These are phyloP conservation scores for Phyllosticta citriasiana DNA, from an alignment of 2,329 filamentous ascomycete genomes.

Conservation along the genomic window DNA sequence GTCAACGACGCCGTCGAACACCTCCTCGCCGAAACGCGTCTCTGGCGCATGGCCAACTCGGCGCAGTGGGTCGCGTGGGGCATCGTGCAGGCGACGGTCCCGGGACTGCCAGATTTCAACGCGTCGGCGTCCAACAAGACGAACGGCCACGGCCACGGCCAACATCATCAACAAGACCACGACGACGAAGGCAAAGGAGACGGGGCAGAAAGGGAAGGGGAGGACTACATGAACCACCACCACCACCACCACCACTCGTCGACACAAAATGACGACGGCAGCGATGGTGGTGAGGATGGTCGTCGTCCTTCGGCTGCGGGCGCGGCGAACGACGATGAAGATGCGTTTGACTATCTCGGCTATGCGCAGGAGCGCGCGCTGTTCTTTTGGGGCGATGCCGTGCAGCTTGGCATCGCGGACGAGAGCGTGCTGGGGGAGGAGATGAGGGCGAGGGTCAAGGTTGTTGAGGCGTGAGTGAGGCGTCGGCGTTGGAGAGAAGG, in stretches of 20 bases:
- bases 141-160: constrained; percentile 2
- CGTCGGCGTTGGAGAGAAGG: constrained; percentile 21
- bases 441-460: constrained; percentile 57
- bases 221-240: constrained; percentile 5
- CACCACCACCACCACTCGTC: not conserved
- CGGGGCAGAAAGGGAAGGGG: not conserved
- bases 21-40: constrained; percentile 65
- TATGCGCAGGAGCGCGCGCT: constrained; percentile 85
- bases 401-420: constrained; percentile 64
- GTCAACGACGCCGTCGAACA: constrained; percentile 58
- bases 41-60: constrained; percentile 83
- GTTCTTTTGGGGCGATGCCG: constrained; percentile 90
- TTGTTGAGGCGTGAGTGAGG: constrained; percentile 45
- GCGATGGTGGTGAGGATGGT: constrained; percentile 16
- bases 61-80: constrained; percentile 95
- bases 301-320: constrained; percentile 22
- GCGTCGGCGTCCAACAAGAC: not conserved
- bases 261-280: not conserved
- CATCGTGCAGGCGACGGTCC: constrained; percentile 84
- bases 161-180: too few relatives aligned
- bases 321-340: constrained; percentile 33
- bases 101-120: constrained; percentile 51
- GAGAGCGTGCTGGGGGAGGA: constrained; percentile 59
- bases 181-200: constrained; percentile 1
- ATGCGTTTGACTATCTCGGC: constrained; percentile 84